These are phyloP conservation scores for Fusarium metavorans DNA, from an alignment of 2,329 filamentous ascomycete species.

Conservation along the genomic window DNA sequence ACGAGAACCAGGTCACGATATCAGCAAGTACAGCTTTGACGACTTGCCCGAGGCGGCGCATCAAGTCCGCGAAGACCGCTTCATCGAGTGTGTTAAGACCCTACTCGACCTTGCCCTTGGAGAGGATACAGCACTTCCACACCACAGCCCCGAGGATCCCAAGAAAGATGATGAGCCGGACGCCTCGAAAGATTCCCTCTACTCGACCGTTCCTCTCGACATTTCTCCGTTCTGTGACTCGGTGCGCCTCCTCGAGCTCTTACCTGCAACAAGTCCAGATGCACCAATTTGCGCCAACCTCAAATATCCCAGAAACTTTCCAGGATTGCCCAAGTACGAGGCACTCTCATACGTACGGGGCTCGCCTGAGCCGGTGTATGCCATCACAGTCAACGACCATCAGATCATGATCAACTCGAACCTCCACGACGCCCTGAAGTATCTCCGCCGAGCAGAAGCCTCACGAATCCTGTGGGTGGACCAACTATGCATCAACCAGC, in stretches of 20 bases:
- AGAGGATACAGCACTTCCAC: background rate
- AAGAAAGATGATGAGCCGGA: background rate
- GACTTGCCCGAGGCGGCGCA: background rate
- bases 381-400: background rate
- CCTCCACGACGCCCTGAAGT: background rate
- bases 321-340: background rate
- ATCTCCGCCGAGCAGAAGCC: background rate
- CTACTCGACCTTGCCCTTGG: background rate
- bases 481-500: background rate
- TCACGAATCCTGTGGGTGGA: background rate
- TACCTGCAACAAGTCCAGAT: background rate
- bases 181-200: background rate
- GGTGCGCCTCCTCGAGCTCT: background rate
- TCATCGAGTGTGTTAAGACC: background rate
- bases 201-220: background rate
- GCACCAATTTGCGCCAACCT: background rate
- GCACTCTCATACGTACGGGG: background rate
- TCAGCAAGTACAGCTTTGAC: background rate
- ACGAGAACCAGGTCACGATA: background rate
- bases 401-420: background rate
- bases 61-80: background rate
- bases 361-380: background rate
- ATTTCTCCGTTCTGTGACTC: background rate
- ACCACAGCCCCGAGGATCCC: background rate
- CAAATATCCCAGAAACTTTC: background rate